phyloP scores from a whole-genome alignment of 352 stramenopile genomes.

The Globisporangium irregulare region DNA sequence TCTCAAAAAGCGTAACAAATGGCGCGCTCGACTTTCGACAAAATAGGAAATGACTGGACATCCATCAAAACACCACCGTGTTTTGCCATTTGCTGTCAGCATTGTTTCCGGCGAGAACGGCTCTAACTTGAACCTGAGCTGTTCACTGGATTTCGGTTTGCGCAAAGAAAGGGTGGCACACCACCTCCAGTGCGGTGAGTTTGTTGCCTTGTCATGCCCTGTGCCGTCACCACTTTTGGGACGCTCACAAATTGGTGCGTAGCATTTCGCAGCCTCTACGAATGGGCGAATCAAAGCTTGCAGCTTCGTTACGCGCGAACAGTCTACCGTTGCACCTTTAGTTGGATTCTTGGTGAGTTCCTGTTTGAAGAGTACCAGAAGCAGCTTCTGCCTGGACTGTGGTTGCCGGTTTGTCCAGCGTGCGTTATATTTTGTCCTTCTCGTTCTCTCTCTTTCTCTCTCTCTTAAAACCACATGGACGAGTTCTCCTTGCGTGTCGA shows the following conservation, averaged over 20 bases:
- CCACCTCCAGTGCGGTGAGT: background rate
- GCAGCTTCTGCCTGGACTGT: too few species aligned
- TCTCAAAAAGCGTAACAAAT: background rate
- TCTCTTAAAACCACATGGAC: conserved; percentile 77
- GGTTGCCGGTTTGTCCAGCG: background rate
- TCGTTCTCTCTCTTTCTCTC: background rate
- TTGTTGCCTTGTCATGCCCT: background rate
- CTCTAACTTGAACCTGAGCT: conserved; percentile 11
- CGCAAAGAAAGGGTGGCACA: conserved; percentile 5
- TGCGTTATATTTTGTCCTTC: background rate
- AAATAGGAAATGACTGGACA: background rate
- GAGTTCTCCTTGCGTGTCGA: conserved; percentile 64
- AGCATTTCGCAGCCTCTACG: too few species aligned
- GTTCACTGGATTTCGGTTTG: conserved; percentile 10
- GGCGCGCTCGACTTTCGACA: background rate
- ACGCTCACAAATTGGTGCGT: background rate
- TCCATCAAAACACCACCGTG: background rate
- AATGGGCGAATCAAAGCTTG: too few species aligned
- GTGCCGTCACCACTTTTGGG: background rate
- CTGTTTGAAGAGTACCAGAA: too few species aligned
- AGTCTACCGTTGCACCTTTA: too few species aligned
- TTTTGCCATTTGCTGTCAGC: background rate
- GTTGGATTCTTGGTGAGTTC: too few species aligned
- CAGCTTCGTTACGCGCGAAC: too few species aligned
- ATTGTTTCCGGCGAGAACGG: background rate